Evolutionary conservation across 352 stramenopile genomes (phyloP).

Genomic region (Globisporangium cederbergense): DNA sequence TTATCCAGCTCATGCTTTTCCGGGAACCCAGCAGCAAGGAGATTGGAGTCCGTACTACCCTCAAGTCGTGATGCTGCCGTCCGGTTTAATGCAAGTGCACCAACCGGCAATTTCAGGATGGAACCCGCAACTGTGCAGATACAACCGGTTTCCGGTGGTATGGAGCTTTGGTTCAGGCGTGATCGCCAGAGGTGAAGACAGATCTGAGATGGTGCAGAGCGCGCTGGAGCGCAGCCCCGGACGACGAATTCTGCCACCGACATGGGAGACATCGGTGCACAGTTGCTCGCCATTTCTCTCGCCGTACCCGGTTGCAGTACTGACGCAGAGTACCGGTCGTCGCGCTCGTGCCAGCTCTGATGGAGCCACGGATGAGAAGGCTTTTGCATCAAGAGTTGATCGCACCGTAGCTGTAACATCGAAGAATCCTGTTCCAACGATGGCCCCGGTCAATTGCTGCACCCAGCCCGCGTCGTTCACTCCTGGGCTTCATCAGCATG

Average conservation of each 20-base stretch:
- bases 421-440: background rate
- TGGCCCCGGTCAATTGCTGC: background rate
- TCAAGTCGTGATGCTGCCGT: constrained; percentile 57
- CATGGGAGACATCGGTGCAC: constrained; percentile 44
- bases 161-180: constrained; percentile 9
- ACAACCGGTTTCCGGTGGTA: constrained; percentile 44
- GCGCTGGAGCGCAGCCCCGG: constrained; percentile 13
- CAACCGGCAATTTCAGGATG: constrained; percentile 5
- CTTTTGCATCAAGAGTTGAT: too few species aligned
- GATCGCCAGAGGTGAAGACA: background rate
- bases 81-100: constrained; percentile 43
- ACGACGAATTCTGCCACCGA: constrained; percentile 46
- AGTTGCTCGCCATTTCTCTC: constrained; percentile 52
- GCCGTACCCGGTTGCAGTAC: constrained; percentile 50
- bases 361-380: background rate
- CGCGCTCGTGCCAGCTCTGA: background rate
- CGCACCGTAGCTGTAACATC: too few species aligned
- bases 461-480: background rate
- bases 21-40: constrained; percentile 14
- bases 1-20: constrained; percentile 4
- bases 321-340: background rate
- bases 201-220: background rate
- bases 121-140: constrained; percentile 25
- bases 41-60: constrained; percentile 46
- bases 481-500: background rate